Conservation (phyloP, 768 basidiomycete species). For the Amanita subjunquillea region DNA sequence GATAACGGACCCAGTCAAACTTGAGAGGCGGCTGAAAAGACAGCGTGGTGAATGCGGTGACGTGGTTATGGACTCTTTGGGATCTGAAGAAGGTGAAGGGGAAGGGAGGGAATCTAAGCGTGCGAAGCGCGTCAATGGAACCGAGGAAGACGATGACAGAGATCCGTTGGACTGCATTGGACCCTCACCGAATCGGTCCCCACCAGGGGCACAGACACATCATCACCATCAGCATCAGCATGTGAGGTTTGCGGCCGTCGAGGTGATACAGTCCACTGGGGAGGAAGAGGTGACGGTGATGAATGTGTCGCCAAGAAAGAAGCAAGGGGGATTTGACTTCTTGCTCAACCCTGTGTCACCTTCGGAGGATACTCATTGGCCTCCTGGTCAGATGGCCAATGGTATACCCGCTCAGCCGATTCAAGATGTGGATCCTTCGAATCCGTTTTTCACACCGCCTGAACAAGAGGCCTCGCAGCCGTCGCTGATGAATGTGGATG, state of each 20-base stretch:
- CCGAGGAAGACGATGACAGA: constrained; percentile 35
- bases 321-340: constrained; percentile 31
- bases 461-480: neutral
- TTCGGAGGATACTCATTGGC: constrained; percentile 16
- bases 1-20: constrained; percentile 64
- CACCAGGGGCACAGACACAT: constrained; percentile 14
- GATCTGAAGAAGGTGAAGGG: constrained; percentile 31
- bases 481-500: neutral
- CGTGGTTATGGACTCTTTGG: constrained; percentile 36
- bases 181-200: constrained; percentile 17
- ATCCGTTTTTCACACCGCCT: constrained; percentile 10
- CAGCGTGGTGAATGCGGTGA: constrained; percentile 49
- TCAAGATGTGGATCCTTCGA: constrained; percentile 10
- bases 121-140: constrained; percentile 4
- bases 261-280: neutral
- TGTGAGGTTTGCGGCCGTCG: constrained; percentile 41
- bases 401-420: constrained; percentile 6
- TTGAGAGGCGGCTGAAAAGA: constrained; percentile 70
- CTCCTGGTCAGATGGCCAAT: constrained; percentile 6
- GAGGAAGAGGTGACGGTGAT: neutral
- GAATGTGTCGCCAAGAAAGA: constrained; percentile 4
- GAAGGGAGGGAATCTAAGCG: constrained; percentile 22
- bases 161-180: constrained; percentile 37
- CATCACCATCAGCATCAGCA: constrained; percentile 17
- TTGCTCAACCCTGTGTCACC: constrained; percentile 43